A percentile compares a stretch with the other conserved stretches of the same genome.
Evolutionary conservation across 345 rosid species (phyloP).

Genomic region (Iberis pinnata): DNA sequence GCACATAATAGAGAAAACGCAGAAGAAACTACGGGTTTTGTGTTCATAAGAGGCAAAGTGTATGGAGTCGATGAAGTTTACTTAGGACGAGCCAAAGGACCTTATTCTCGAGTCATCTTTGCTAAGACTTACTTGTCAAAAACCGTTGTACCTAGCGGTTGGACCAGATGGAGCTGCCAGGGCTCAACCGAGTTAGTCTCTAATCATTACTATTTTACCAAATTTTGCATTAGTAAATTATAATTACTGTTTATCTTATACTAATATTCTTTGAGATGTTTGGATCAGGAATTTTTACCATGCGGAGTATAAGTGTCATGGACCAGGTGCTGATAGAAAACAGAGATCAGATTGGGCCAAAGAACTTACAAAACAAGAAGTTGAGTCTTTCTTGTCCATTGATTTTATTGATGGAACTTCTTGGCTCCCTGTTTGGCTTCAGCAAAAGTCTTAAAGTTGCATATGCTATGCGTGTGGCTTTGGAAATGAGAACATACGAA

Average conservation of each 20-base stretch:
- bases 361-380: slow-evolving; percentile 61
- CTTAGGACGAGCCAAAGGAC: slow-evolving; percentile 72
- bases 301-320: slow-evolving; percentile 61
- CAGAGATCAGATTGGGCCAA: slow-evolving; percentile 53
- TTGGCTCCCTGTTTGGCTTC: slow-evolving; percentile 70
- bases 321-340: slow-evolving; percentile 59
- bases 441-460: slow-evolving; percentile 20
- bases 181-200: slow-evolving; percentile 53
- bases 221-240: not conserved
- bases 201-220: not conserved
- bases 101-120: slow-evolving; percentile 58
- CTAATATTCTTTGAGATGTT: not conserved
- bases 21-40: slow-evolving; percentile 55
- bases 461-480: not conserved
- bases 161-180: slow-evolving; percentile 79
- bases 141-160: slow-evolving; percentile 58
- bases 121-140: slow-evolving; percentile 63
- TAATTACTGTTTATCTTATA: not conserved
- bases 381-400: slow-evolving; percentile 43
- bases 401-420: slow-evolving; percentile 63
- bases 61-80: slow-evolving; percentile 59
- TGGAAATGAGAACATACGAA: not conserved
- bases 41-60: slow-evolving; percentile 62
- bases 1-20: slow-evolving; percentile 57
- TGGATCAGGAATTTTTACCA: slow-evolving; percentile 48